phyloP scores from a whole-genome alignment of 495 filamentous ascomycete genomes.

The Penicillium roqueforti region DNA sequence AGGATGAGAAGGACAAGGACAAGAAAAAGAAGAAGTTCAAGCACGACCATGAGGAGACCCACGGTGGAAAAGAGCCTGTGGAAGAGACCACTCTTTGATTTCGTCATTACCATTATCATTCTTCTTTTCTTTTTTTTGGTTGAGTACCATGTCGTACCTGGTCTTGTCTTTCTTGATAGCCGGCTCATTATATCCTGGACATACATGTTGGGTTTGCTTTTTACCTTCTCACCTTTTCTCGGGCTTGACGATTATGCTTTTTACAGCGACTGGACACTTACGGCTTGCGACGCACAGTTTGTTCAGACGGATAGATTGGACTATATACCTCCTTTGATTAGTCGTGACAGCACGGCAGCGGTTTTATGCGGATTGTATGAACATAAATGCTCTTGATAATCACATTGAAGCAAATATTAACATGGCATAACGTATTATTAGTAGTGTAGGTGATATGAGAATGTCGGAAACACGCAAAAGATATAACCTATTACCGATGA shows the following conservation, averaged over 20 bases:
- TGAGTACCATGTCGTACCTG: background rate
- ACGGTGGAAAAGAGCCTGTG: conserved; percentile 5
- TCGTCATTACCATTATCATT: background rate
- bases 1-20: conserved; percentile 76
- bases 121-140: conserved; percentile 1
- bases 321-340: conserved; percentile 14
- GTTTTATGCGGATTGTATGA: background rate
- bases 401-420: background rate
- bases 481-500: background rate
- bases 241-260: background rate
- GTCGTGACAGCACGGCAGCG: background rate
- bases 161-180: conserved; percentile 3
- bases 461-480: background rate
- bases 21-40: conserved; percentile 60
- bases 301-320: conserved; percentile 22
- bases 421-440: background rate
- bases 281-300: conserved; percentile 7
- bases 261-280: conserved; percentile 7
- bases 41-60: conserved; percentile 17
- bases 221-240: background rate
- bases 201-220: conserved; percentile 10
- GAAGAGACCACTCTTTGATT: conserved; percentile 16
- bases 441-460: background rate
- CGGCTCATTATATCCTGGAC: conserved; percentile 10
- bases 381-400: conserved; percentile 2